Evolutionary conservation across 192 early-diverging fungal species (phyloP), one percentile per base, ranked within the genome.

Genomic region (Backusella mclennaniae): DNA sequence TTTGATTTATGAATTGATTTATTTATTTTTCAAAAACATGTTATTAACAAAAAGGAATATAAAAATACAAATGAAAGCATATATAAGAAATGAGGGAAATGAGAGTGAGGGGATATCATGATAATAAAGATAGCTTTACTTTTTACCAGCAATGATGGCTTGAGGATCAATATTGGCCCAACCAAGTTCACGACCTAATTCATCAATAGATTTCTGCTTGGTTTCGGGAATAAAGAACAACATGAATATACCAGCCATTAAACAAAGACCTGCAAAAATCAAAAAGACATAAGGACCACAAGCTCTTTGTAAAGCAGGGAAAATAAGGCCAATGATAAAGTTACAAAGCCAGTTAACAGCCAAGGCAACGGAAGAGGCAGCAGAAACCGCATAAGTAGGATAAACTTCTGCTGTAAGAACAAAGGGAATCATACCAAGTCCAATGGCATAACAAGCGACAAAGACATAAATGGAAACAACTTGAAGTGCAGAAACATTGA

Each of bases 141-240:
- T 26, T 63, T 63, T 63, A 23, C 26, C 53, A 12, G 53, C 53
- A 21, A 59, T 23, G 21, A 59, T 12, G 21, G 53, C 53, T 19
- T 59, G 53, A 12, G 53, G 53, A 26, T 59, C 53, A 59, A 59
- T 59, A 63, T 73, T 38, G 36, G 26, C 46, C 81, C 69, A 82
- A 75, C 73, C 73, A 26, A 68, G 19, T 31, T 71, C 53, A 44
- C 68, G 33, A 79, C 83, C 80, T 59, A 88, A 87, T 35, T 93
- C 91, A 41, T 94, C 93, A 35, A 86, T 78, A 35, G 84, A 85
- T 68, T 87, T 73, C 17, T 86, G 85, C 68, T 89, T 87, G 35
- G 87, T 89, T 82, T 90, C 90, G 7, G 87, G 87, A 19, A 91
- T 80, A 44, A 81, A 77, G 23, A 53, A 59, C 31, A 77, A 67